Evolutionary conservation across 768 basidiomycete genomes (phyloP).

Genomic region (Pleurotus eryngii): DNA sequence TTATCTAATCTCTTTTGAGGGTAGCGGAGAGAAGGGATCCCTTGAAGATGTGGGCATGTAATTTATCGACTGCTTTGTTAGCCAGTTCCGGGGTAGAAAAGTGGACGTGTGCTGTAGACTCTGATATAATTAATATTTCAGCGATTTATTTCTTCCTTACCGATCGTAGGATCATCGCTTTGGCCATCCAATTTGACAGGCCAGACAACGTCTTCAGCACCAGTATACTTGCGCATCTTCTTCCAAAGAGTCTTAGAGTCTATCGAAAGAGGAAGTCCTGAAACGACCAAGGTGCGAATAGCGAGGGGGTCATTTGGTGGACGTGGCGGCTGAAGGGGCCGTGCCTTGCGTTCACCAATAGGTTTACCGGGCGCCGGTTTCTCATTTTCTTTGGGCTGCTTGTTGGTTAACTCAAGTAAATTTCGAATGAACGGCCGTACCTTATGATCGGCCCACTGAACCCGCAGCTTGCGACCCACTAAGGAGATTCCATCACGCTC

Average conservation of each 20-base stretch:
- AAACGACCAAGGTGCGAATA: conserved; percentile 74
- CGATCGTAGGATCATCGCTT: conserved; percentile 43
- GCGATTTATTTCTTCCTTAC: conserved; percentile 25
- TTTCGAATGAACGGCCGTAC: conserved; percentile 32
- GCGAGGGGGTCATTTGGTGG: conserved; percentile 69
- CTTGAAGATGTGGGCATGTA: conserved; percentile 94
- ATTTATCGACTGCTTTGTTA: conserved; percentile 65
- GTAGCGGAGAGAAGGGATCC: conserved; percentile 82
- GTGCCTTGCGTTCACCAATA: conserved; percentile 13
- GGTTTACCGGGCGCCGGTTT: neutral
- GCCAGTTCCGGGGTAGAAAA: conserved; percentile 71
- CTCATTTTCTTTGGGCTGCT: neutral
- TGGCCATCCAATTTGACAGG: conserved; percentile 51
- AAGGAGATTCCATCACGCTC: conserved; percentile 61
- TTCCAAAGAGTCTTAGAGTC: conserved; percentile 78
- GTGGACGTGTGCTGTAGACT: conserved; percentile 58
- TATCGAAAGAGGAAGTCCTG: conserved; percentile 63
- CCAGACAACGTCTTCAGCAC: conserved; percentile 76
- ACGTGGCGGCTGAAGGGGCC: conserved; percentile 24
- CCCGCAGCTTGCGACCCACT: conserved; percentile 66
- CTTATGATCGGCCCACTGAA: conserved; percentile 80
- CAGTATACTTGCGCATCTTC: conserved; percentile 76
- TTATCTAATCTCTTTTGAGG: conserved; percentile 82
- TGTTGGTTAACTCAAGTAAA: neutral
- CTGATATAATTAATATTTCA: neutral